A percentile compares a stretch with the other conserved stretches of the same genome.
phyloP scores from a whole-genome alignment of 306 rosid genomes.

The Purshia tridentata region DNA sequence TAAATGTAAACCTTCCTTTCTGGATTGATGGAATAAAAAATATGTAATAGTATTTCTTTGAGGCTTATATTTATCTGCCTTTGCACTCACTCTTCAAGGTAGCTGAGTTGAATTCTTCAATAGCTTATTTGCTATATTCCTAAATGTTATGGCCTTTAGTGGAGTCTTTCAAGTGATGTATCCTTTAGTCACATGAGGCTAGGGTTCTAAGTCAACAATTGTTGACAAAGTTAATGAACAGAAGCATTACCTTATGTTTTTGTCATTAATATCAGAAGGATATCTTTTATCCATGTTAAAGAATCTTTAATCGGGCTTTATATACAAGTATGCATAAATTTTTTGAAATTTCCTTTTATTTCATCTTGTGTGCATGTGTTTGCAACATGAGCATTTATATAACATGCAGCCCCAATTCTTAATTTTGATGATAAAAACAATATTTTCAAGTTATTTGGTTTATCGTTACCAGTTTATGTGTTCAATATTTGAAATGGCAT shows the following conservation, averaged over 20 bases:
- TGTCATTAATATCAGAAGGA: not conserved
- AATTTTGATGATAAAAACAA: not conserved
- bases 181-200: not conserved
- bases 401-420: not conserved
- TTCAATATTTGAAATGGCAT: not conserved
- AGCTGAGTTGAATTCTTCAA: not conserved
- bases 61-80: not conserved
- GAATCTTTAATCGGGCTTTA: not conserved
- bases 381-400: not conserved
- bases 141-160: not conserved
- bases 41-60: not conserved
- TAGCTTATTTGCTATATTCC: not conserved
- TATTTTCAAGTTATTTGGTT: not conserved
- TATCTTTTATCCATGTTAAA: not conserved
- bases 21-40: not conserved
- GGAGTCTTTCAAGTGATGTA: not conserved
- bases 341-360: not conserved
- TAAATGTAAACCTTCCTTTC: not conserved
- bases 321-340: not conserved
- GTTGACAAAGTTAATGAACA: not conserved
- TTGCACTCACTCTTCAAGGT: not conserved
- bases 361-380: not conserved
- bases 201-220: not conserved
- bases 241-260: not conserved
- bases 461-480: not conserved